These are phyloP conservation scores for Penicillium crustosum DNA, from an alignment of 2,329 filamentous ascomycete genomes.

Conservation along the genomic window DNA sequence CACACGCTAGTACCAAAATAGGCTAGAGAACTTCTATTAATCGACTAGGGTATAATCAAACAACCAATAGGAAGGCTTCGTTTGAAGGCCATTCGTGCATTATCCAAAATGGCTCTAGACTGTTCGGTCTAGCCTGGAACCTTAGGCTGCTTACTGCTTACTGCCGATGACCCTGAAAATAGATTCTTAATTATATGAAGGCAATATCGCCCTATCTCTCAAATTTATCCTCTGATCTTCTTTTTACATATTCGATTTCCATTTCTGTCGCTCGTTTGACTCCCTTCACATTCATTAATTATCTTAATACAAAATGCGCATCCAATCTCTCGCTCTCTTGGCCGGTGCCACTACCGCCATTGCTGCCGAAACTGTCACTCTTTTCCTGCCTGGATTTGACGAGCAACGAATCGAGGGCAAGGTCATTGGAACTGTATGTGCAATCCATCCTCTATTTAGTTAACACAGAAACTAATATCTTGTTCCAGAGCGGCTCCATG, in stretches of 20 bases:
- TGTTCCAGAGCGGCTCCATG: conserved; percentile 5
- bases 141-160: background rate
- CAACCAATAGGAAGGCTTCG: background rate
- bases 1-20: background rate
- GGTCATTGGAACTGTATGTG: conserved; percentile 7
- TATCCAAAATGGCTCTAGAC: conserved; percentile 1
- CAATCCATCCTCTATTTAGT: background rate
- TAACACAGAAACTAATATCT: background rate
- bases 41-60: background rate
- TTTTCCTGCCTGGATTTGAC: conserved; percentile 8
- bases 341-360: conserved; percentile 7
- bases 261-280: background rate
- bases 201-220: background rate
- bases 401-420: background rate
- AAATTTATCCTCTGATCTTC: background rate
- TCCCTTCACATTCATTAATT: background rate
- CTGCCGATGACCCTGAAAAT: background rate
- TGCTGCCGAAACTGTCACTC: conserved; percentile 5
- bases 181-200: background rate
- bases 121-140: background rate
- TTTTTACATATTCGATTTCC: background rate
- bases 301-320: conserved; percentile 1
- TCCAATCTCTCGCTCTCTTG: conserved; percentile 9
- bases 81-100: background rate
- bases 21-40: background rate